Evolutionary conservation across 345 rosid species (phyloP).

Genomic region (Euphorbia tirucalli): DNA sequence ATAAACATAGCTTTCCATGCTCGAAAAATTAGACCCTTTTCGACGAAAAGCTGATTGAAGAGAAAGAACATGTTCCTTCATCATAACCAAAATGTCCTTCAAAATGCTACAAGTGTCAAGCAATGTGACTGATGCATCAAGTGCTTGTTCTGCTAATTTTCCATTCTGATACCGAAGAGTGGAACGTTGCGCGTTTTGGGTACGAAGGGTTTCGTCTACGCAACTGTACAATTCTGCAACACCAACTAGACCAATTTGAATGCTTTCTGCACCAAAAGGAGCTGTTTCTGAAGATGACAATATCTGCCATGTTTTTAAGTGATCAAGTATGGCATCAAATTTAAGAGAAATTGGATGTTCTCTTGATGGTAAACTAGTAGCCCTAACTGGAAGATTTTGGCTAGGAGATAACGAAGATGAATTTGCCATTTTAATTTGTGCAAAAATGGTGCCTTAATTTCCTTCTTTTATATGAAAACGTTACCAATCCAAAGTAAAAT

Average conservation of each 20-base stretch:
- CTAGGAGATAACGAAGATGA: constrained; percentile 4
- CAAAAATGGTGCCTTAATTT: neutral
- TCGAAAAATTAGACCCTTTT: constrained; percentile 24
- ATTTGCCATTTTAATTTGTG: constrained; percentile 16
- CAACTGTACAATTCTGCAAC: constrained; percentile 46
- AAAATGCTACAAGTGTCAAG: constrained; percentile 42
- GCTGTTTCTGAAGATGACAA: constrained; percentile 20
- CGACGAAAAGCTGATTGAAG: constrained; percentile 57
- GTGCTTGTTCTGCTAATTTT: constrained; percentile 37
- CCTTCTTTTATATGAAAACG: neutral
- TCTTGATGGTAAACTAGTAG: constrained; percentile 60
- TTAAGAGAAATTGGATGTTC: constrained; percentile 39
- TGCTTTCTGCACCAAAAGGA: constrained; percentile 17
- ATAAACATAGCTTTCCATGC: constrained; percentile 23
- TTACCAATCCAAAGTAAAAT: too few species aligned
- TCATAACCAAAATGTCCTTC: constrained; percentile 34
- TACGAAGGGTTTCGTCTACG: constrained; percentile 32
- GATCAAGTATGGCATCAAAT: constrained; percentile 45
- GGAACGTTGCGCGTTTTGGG: constrained; percentile 30
- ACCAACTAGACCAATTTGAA: constrained; percentile 35
- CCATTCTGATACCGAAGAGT: constrained; percentile 16
- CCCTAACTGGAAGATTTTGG: constrained; percentile 37
- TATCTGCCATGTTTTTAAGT: constrained; percentile 34
- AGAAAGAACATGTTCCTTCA: constrained; percentile 36
- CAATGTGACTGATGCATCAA: constrained; percentile 42